phyloP scores from a whole-genome alignment of 352 stramenopile species.

The Saprolegnia parasitica region DNA sequence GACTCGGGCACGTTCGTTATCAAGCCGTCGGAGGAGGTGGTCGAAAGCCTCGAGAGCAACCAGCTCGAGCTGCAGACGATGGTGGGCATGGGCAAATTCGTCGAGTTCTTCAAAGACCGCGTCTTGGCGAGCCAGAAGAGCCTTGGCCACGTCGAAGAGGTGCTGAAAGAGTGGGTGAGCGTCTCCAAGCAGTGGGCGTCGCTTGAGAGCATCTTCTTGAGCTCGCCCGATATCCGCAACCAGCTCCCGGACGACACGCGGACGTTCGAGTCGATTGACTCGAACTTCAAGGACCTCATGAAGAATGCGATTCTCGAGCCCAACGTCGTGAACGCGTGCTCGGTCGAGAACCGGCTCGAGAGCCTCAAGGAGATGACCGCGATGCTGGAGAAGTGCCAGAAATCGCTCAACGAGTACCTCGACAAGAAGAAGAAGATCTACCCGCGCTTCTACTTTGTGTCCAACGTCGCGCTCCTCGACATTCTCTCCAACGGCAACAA shows the following conservation, averaged over 20 bases:
- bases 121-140: constrained; percentile 75
- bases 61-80: constrained; percentile 86
- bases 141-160: constrained; percentile 78
- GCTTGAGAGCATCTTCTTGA: constrained; percentile 86
- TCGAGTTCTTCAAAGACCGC: constrained; percentile 86
- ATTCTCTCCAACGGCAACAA: constrained; percentile 91
- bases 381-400: constrained; percentile 86
- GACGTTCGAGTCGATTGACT: constrained; percentile 85
- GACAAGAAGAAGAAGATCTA: constrained; percentile 92
- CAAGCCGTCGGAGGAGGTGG: constrained; percentile 80
- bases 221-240: constrained; percentile 83
- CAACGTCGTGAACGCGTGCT: constrained; percentile 70
- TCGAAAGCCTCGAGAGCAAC: constrained; percentile 83
- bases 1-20: constrained; percentile 82
- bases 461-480: constrained; percentile 80
- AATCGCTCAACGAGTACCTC: constrained; percentile 84
- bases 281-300: constrained; percentile 88
- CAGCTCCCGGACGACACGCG: constrained; percentile 81
- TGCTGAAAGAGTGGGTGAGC: constrained; percentile 83
- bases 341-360: constrained; percentile 74
- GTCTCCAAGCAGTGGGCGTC: constrained; percentile 86
- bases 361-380: constrained; percentile 83
- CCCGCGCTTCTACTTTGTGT: constrained; percentile 88
- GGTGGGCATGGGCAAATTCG: constrained; percentile 88
- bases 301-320: constrained; percentile 85